phyloP scores from a whole-genome alignment of 83 land plant genomes.

The Diphasiastrum complanatum region DNA sequence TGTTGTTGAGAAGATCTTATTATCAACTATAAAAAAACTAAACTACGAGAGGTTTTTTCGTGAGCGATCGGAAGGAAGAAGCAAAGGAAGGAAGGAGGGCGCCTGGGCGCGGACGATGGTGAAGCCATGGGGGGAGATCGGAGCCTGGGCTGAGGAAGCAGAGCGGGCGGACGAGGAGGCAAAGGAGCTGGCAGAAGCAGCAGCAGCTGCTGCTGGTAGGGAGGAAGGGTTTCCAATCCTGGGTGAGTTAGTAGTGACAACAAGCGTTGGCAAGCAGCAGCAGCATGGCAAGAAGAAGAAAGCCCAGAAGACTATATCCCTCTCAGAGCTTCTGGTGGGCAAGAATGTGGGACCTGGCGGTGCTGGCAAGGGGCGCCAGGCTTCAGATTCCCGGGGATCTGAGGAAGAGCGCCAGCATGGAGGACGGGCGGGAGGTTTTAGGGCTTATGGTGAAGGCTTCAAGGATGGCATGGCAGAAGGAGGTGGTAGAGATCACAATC shows the following conservation, averaged over 20 bases:
- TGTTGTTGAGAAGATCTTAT: too few species aligned
- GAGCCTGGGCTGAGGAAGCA: slow-evolving; percentile 3
- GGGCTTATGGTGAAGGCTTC: background rate
- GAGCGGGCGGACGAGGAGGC: background rate
- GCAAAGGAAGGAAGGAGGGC: too few species aligned
- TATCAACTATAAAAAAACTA: too few species aligned
- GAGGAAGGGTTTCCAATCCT: slow-evolving; percentile 11
- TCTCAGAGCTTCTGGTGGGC: background rate
- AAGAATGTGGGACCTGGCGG: slow-evolving; percentile 15
- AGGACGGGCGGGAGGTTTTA: background rate
- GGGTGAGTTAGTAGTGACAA: slow-evolving; percentile 4
- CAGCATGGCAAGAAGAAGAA: slow-evolving; percentile 18
- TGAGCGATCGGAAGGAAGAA: too few species aligned
- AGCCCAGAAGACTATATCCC: background rate
- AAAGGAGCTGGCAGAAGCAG: background rate
- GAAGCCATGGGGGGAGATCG: slow-evolving; percentile 6
- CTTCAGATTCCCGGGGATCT: too few species aligned
- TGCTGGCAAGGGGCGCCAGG: background rate
- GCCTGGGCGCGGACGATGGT: too few species aligned
- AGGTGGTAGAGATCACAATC: too few species aligned
- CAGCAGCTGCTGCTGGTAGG: background rate
- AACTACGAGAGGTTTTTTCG: too few species aligned
- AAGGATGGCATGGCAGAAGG: too few species aligned
- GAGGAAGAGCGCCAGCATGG: background rate
- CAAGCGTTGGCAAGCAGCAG: too few species aligned